These are phyloP conservation scores for Nitzschia sp. DNA, from an alignment of 108 stramenopile genomes.

Conservation along the genomic window DNA sequence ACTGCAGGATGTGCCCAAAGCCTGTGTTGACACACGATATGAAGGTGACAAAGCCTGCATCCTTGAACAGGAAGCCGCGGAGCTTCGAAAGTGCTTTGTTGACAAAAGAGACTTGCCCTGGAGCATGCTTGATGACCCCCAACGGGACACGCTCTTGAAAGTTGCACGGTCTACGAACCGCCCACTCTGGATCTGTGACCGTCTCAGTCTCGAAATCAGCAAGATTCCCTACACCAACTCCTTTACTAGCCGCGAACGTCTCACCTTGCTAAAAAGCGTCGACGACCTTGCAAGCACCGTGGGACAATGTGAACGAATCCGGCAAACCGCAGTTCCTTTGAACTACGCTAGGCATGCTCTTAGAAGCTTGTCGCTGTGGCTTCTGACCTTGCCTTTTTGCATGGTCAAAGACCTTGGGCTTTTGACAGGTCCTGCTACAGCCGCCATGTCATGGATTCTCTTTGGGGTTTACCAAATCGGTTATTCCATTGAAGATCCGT, in stretches of 20 bases:
- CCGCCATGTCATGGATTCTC: conserved; percentile 85
- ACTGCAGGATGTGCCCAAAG: conserved; percentile 52
- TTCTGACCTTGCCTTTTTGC: conserved; percentile 86
- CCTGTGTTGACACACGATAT: conserved; percentile 31
- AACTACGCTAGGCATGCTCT: conserved; percentile 93
- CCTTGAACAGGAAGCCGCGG: conserved; percentile 51
- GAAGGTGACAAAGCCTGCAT: conserved; percentile 47
- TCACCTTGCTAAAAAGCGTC: conserved; percentile 71
- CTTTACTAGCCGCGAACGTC: conserved; percentile 80
- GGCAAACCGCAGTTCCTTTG: conserved; percentile 96
- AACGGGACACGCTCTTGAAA: conserved; percentile 54
- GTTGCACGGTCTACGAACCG: conserved; percentile 86
- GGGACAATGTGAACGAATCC: conserved; percentile 91
- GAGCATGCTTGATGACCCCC: conserved; percentile 53
- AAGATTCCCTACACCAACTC: conserved; percentile 60
- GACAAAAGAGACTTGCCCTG: conserved; percentile 82
- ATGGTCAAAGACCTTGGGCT: conserved; percentile 77
- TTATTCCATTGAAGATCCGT: conserved; percentile 93
- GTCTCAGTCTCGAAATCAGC: conserved; percentile 68
- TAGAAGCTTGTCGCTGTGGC: conserved; percentile 89
- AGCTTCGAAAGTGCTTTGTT: conserved; percentile 67
- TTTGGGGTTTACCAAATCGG: conserved; percentile 96
- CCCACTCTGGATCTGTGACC: conserved; percentile 85
- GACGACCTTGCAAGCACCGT: conserved; percentile 77
- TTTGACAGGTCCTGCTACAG: conserved; percentile 83